phyloP scores from a whole-genome alignment of 208 protist species.

The Trypanosoma lewisi region DNA sequence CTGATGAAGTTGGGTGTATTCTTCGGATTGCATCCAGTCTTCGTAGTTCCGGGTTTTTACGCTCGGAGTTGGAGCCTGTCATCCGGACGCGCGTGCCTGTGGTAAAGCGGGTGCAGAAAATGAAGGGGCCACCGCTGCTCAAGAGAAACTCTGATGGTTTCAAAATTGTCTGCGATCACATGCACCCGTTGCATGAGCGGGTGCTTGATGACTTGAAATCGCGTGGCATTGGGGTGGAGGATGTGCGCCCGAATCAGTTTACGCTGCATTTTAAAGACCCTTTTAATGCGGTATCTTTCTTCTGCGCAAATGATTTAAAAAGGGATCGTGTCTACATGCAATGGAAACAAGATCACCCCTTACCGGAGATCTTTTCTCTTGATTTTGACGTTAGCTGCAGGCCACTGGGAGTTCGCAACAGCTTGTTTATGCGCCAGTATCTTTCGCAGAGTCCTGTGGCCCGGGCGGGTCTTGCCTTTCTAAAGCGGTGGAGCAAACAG shows the following conservation, averaged over 20 bases:
- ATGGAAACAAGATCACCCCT: constrained; percentile 29
- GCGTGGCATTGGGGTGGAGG: neutral
- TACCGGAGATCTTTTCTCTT: constrained; percentile 68
- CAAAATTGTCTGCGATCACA: neutral
- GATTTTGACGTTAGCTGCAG: constrained; percentile 84
- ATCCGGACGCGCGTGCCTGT: constrained; percentile 63
- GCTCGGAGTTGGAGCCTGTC: constrained; percentile 59
- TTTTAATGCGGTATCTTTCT: constrained; percentile 39
- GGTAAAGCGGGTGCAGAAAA: constrained; percentile 40
- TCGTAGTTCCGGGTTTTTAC: constrained; percentile 54
- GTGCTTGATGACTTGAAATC: neutral
- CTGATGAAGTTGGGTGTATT: constrained; percentile 28
- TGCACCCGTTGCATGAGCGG: neutral
- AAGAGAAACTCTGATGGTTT: neutral
- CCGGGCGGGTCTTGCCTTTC: constrained; percentile 61
- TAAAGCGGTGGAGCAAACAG: constrained; percentile 82
- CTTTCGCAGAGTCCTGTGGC: constrained; percentile 44
- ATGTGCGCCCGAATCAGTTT: neutral
- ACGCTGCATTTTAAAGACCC: constrained; percentile 22
- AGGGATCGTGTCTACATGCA: constrained; percentile 22
- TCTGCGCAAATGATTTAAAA: constrained; percentile 17
- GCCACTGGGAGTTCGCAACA: constrained; percentile 73
- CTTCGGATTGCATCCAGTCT: constrained; percentile 27
- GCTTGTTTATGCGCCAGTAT: constrained; percentile 74
- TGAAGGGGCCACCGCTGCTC: constrained; percentile 1